phyloP scores from a whole-genome alignment of 169 alveolate genomes.

The Theileria annulata region DNA sequence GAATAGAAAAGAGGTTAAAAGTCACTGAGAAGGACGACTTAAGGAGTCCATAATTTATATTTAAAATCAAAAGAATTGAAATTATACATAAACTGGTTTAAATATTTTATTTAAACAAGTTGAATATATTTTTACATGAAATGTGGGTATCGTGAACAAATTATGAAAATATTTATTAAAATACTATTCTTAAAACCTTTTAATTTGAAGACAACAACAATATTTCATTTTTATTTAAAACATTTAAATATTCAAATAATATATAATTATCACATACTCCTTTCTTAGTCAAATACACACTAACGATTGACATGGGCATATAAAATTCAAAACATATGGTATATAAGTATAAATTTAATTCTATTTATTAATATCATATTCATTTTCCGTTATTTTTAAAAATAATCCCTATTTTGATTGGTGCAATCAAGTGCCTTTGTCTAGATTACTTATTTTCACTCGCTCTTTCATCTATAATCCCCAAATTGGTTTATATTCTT shows the following conservation, averaged over 20 bases:
- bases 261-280: background rate
- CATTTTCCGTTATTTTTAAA: background rate
- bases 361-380: too few relatives aligned
- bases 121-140: too few relatives aligned
- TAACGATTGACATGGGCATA: background rate
- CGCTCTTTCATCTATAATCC: background rate
- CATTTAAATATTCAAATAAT: too few relatives aligned
- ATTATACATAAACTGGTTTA: background rate
- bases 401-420: conserved; percentile 1
- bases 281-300: background rate
- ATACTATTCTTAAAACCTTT: background rate
- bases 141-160: background rate
- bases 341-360: too few relatives aligned
- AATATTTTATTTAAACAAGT: too few relatives aligned
- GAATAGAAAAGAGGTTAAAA: background rate
- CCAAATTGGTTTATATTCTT: background rate
- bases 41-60: background rate
- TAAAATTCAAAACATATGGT: background rate
- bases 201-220: background rate
- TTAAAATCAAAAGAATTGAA: background rate
- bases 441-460: background rate
- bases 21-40: background rate
- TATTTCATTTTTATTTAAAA: background rate
- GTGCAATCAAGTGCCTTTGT: conserved; percentile 7
- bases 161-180: too few relatives aligned